phyloP scores from a whole-genome alignment of 345 rosid genomes.

The Iberis pinnata region DNA sequence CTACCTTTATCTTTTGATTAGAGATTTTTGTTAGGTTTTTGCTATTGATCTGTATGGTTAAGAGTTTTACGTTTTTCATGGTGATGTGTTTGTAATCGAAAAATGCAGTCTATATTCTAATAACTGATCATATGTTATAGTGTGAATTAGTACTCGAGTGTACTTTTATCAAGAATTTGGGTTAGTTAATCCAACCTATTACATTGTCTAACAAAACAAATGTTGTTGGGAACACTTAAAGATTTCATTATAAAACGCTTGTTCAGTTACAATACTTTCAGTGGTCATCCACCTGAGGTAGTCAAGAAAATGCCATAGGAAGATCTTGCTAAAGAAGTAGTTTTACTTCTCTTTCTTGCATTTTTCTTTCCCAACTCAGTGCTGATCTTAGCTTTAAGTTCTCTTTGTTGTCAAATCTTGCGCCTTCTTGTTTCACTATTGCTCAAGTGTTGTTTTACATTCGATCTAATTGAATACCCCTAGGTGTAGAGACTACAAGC shows the following conservation, averaged over 20 bases:
- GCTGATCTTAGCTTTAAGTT: too few relatives aligned
- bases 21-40: too few relatives aligned
- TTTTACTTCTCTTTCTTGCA: neutral
- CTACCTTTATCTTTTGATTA: too few relatives aligned
- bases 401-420: too few relatives aligned
- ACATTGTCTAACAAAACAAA: neutral
- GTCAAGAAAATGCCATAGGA: slow-evolving; percentile 93
- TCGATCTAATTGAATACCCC: neutral
- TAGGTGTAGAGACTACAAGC: slow-evolving; percentile 99
- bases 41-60: too few relatives aligned
- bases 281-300: slow-evolving; percentile 88
- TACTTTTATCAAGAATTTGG: slow-evolving; percentile 61
- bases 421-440: neutral
- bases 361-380: neutral
- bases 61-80: too few relatives aligned
- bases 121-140: too few relatives aligned
- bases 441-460: neutral
- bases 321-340: slow-evolving; percentile 95
- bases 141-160: too few relatives aligned
- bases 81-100: too few relatives aligned
- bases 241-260: slow-evolving; percentile 4
- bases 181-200: slow-evolving; percentile 34
- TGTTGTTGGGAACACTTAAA: neutral
- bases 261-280: slow-evolving; percentile 86
- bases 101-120: too few relatives aligned